Percentiles rank a stretch among this genome's conserved stretches.
Conservation (phyloP, 352 stramenopile species). For the Pythium biforme region DNA sequence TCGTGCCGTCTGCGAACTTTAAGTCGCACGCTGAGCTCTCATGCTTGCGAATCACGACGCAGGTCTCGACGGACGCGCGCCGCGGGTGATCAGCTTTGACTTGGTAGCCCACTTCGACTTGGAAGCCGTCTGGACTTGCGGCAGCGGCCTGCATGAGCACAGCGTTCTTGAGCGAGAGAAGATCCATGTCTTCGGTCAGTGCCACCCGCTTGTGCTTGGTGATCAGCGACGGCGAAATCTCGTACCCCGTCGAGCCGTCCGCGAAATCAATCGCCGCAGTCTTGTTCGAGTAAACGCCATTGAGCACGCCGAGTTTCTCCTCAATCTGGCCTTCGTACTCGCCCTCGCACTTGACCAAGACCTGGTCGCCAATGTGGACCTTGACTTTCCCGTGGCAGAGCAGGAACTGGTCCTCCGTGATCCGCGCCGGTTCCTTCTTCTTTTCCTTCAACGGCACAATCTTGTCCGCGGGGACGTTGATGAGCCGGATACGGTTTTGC, state of each 20-base stretch:
- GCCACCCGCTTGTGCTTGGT: conserved; percentile 48
- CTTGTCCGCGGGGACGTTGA: conserved; percentile 67
- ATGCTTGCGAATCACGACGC: conserved; percentile 68
- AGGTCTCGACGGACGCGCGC: conserved; percentile 58
- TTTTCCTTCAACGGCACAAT: conserved; percentile 60
- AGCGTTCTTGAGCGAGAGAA: conserved; percentile 72
- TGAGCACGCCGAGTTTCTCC: conserved; percentile 68
- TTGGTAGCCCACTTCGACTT: conserved; percentile 68
- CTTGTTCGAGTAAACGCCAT: conserved; percentile 76
- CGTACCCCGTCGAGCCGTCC: conserved; percentile 71
- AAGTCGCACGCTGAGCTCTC: conserved; percentile 60
- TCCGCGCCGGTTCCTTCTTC: conserved; percentile 48
- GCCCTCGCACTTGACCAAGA: conserved; percentile 62
- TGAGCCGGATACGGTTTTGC: conserved; percentile 60
- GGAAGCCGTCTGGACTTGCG: conserved; percentile 15
- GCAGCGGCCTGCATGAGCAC: conserved; percentile 60
- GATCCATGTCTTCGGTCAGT: conserved; percentile 46
- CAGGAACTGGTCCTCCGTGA: conserved; percentile 75
- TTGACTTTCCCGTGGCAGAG: conserved; percentile 58
- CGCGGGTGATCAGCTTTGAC: conserved; percentile 71
- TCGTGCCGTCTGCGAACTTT: conserved; percentile 75
- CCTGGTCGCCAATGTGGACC: conserved; percentile 77
- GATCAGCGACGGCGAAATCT: conserved; percentile 55
- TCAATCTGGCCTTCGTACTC: conserved; percentile 50
- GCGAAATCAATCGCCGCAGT: conserved; percentile 75